These are phyloP conservation scores for Hibiscus tridactylites DNA, from an alignment of 345 rosid species.

Conservation along the genomic window DNA sequence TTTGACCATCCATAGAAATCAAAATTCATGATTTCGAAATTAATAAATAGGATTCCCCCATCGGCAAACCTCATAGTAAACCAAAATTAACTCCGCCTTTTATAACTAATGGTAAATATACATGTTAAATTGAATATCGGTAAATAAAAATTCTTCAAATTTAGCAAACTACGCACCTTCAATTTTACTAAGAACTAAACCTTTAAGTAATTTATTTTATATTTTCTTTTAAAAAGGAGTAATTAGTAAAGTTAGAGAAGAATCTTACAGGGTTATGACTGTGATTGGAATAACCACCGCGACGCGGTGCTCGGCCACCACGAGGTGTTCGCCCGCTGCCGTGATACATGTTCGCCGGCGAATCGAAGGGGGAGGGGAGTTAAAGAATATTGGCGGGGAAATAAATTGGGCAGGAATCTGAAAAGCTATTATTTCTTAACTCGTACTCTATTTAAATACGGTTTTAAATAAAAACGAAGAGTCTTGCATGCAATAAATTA, in stretches of 20 bases:
- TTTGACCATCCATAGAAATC: background rate
- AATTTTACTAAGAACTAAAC: background rate
- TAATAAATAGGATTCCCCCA: background rate
- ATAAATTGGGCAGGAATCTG: too few relatives aligned
- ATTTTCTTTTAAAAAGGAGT: background rate
- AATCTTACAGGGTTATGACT: background rate
- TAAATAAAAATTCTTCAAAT: background rate
- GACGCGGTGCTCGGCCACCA: background rate
- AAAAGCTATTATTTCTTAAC: background rate
- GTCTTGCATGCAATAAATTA: too few relatives aligned
- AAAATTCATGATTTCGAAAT: background rate
- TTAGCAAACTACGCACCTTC: background rate
- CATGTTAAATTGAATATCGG: too few relatives aligned
- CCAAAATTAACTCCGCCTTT: background rate
- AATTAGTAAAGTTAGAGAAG: background rate
- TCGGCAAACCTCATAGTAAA: too few relatives aligned
- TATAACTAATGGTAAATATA: background rate
- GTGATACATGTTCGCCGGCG: background rate
- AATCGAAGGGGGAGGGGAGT: background rate
- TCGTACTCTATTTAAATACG: background rate
- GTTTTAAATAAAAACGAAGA: too few relatives aligned
- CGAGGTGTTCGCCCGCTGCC: background rate
- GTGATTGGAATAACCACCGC: background rate
- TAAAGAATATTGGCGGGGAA: slow-evolving; percentile 2
- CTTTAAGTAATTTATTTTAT: background rate